Percentiles rank a stretch among this genome's conserved stretches.
These are phyloP conservation scores for Eucalyptus brandiana DNA, from an alignment of 345 rosid genomes.

Conservation along the genomic window DNA sequence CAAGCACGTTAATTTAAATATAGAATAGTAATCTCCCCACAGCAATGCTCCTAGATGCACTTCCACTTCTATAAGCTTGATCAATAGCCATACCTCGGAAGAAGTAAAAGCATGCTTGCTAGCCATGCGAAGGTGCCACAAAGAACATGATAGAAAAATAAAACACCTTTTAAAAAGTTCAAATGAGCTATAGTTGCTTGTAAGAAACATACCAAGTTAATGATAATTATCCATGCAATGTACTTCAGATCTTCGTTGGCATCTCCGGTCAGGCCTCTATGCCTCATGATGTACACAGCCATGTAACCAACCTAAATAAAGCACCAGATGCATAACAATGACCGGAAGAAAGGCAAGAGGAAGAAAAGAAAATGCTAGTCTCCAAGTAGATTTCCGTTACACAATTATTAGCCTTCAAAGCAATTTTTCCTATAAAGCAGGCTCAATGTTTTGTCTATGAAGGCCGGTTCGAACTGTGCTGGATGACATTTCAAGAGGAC, in stretches of 20 bases:
- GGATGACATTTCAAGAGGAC: slow-evolving; percentile 1
- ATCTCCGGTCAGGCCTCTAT: slow-evolving; percentile 43
- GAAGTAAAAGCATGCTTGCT: background rate
- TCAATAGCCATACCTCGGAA: background rate
- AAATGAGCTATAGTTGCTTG: background rate
- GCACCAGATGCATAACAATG: background rate
- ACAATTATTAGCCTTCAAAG: background rate
- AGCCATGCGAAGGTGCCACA: background rate
- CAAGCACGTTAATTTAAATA: background rate
- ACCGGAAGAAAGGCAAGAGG: background rate
- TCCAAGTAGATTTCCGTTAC: background rate
- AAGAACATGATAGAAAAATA: background rate
- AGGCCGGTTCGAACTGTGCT: background rate
- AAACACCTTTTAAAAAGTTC: background rate
- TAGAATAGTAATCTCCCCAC: background rate
- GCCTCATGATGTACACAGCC: slow-evolving; percentile 58
- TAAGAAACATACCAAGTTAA: slow-evolving; percentile 45
- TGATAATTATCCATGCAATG: slow-evolving; percentile 50
- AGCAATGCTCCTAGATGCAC: background rate
- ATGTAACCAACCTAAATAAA: slow-evolving; percentile 61
- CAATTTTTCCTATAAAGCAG: background rate
- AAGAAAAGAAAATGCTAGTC: background rate
- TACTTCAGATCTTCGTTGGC: slow-evolving; percentile 54
- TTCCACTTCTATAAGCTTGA: background rate
- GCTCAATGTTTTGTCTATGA: background rate